Conservation (phyloP, 2,329 filamentous ascomycete genomes). For the Cladosporium sphaerospermum region DNA sequence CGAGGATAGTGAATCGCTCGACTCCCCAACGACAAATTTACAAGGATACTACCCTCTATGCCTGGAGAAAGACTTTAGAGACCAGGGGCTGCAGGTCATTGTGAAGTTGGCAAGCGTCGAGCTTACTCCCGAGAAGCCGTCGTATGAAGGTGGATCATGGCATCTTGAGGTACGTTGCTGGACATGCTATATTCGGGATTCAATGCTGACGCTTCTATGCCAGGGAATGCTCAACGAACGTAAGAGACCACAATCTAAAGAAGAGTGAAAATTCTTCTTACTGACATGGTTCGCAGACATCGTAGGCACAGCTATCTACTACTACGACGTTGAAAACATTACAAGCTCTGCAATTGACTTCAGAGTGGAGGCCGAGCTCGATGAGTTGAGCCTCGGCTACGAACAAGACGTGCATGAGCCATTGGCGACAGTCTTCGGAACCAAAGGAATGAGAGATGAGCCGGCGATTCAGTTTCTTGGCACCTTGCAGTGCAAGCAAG, state of each 20-base stretch:
- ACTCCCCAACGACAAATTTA: background rate
- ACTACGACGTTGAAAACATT: constrained; percentile 57
- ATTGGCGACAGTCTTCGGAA: constrained; percentile 27
- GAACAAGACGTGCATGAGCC: constrained; percentile 17
- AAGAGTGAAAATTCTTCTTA: background rate
- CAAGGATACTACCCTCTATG: background rate
- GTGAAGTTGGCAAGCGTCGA: constrained; percentile 53
- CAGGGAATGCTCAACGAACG: constrained; percentile 11
- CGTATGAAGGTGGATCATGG: constrained; percentile 49
- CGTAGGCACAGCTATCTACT: constrained; percentile 54
- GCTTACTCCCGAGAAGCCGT: constrained; percentile 52
- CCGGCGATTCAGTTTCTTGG: constrained; percentile 42
- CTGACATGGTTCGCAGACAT: constrained; percentile 3
- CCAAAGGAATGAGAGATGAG: constrained; percentile 15
- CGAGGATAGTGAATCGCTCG: background rate
- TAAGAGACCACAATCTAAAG: background rate
- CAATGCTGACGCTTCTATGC: background rate
- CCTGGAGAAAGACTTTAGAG: constrained; percentile 29
- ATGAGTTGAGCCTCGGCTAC: constrained; percentile 9
- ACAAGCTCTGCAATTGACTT: constrained; percentile 48
- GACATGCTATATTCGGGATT: background rate
- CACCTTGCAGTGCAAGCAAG: constrained; percentile 40
- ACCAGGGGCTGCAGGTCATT: constrained; percentile 47
- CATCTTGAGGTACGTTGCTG: constrained; percentile 29
- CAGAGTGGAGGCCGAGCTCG: constrained; percentile 29